Base-by-base conservation (phyloP, 2,329 filamentous ascomycete species). In the Aciculosporium take region DNA sequence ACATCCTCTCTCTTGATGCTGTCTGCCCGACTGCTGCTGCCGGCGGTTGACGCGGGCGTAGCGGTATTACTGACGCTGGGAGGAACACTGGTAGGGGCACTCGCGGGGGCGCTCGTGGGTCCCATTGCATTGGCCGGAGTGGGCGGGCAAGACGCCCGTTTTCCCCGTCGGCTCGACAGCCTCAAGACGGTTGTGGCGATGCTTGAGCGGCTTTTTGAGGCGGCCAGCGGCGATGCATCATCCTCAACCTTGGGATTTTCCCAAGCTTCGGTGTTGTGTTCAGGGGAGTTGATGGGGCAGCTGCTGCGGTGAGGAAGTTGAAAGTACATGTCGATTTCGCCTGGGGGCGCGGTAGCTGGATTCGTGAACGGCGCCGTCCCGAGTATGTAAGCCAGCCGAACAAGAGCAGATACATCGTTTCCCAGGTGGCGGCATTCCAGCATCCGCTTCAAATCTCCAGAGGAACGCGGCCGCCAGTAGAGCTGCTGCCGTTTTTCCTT, bases 381-480 rank as follows among this genome's bases (percentile, higher is more conserved):
- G 2, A 67, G 58, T 9, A 65, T 64, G 41, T 63, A 67, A 20
- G 64, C 62, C 33, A 64, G 53, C 29, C 64, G 62, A 18, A 67
- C 61, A n/a, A 67, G 53, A 12, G 56, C 58, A 7, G 60, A 59
- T 27, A 65, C 58, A 35, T 65, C 61, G 41, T 57, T 55, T 29
- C 60, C 60, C 2, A 67, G 54, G 29, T 67, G 64, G 15, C 64
- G 60, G 33, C 61, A 59, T 48, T 67, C 65, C 32, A 67, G 62
- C 51, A 66, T 63, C 10, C 63, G 62, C 54, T 60, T 65, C 18
- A 67, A 53, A 24, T 67, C 62, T 2, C 61, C 61, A 2, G 64
- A 66, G 3, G 61, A 64, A 7, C 63, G 56, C 1, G 62, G 52
- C 8, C 59, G 56, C 64, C 64, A 67, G 33, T 54, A 53, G 9